Percentiles rank a stretch among this genome's conserved stretches.
phyloP scores from a whole-genome alignment of 768 basidiomycete species.

The Serendipita vermifera region DNA sequence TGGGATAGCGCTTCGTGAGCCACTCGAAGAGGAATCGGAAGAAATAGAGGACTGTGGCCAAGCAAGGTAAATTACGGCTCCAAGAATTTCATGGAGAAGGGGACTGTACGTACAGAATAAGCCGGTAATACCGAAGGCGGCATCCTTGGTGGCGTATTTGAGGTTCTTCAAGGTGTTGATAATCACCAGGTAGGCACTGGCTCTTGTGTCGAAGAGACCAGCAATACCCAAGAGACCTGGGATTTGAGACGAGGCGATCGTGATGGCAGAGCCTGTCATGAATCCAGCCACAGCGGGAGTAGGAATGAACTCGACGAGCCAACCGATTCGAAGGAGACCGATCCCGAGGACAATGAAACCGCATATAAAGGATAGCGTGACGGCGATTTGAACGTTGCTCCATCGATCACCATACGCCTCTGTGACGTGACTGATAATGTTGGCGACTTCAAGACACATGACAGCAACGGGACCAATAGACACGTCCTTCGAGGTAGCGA shows the following conservation, averaged over 20 bases:
- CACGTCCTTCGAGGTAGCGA: constrained; percentile 96
- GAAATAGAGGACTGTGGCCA: constrained; percentile 38
- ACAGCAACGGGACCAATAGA: constrained; percentile 99
- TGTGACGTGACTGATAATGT: constrained; percentile 57
- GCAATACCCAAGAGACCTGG: constrained; percentile 81
- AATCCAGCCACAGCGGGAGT: constrained; percentile 62
- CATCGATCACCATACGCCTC: constrained; percentile 42
- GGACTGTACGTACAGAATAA: constrained; percentile 33
- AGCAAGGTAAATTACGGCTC: constrained; percentile 11
- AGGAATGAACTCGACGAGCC: constrained; percentile 92
- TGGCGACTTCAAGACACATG: constrained; percentile 81
- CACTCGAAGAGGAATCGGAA: constrained; percentile 47
- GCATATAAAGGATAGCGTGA: constrained; percentile 67
- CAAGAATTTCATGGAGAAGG: not conserved
- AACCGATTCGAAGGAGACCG: constrained; percentile 79
- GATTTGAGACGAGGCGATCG: constrained; percentile 75
- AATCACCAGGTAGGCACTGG: constrained; percentile 71
- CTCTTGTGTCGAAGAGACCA: constrained; percentile 69
- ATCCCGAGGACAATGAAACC: constrained; percentile 87
- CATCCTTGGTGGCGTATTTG: constrained; percentile 57
- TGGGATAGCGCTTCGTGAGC: constrained; percentile 47
- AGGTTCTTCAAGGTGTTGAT: constrained; percentile 87
- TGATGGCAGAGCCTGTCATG: constrained; percentile 55
- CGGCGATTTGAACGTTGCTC: constrained; percentile 64
- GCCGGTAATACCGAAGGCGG: constrained; percentile 77